Evolutionary conservation across 176 grass and related monocot genomes (phyloP), one percentile per base, ranked within the genome.

Genomic region (Cenchrus purpureus): DNA sequence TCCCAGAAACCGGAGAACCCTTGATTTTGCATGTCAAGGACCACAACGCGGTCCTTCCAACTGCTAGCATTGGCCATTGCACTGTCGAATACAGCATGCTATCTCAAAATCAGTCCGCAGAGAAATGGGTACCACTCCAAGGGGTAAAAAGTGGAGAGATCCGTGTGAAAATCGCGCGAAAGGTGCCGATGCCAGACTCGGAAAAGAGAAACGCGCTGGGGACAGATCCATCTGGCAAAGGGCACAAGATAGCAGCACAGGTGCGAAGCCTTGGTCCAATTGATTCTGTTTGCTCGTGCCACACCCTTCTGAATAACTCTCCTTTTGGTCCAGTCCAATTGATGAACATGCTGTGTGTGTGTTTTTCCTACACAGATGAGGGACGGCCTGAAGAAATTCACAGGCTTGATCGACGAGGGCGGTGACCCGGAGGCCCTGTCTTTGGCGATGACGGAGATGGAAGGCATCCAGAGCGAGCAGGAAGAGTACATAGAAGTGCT

Each of bases 91-190:
- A 96, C 76, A 89, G 90, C 75, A 89, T 82, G 83, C 88, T 94
- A n/a, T 83, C 83, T 14, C 74, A 88, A 19, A 99, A 99, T 74
- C 70, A 92, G 68, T 72, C 88, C 0, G 90, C 88, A 0, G 86
- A 94, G 32, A 94, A 91, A 71, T 99, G 97, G 97, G 91, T 99
- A 83, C 90, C 88, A 0, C 94, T 99, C 40, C 91, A 96, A 94
- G 94, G 91, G 20, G 91, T 92, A 66, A 94, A 66, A 83, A 96
- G 67, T 5, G 91, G 97, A 61, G 90, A 99, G 75, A 91, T 99
- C 55, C 90, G 83, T 70, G 90, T 96, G 8, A 91, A 89, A 49
- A 88, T 99, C 17, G 51, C 79, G 1, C 83, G 94, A 44, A 91
- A 73, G 56, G 50, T 83, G 3, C 78, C 75, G 15, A 50, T 81